A percentile compares a stretch with the other conserved stretches of the same genome.
Evolutionary conservation across 2,329 filamentous ascomycete genomes (phyloP).

Genomic region (Colletotrichum musae): DNA sequence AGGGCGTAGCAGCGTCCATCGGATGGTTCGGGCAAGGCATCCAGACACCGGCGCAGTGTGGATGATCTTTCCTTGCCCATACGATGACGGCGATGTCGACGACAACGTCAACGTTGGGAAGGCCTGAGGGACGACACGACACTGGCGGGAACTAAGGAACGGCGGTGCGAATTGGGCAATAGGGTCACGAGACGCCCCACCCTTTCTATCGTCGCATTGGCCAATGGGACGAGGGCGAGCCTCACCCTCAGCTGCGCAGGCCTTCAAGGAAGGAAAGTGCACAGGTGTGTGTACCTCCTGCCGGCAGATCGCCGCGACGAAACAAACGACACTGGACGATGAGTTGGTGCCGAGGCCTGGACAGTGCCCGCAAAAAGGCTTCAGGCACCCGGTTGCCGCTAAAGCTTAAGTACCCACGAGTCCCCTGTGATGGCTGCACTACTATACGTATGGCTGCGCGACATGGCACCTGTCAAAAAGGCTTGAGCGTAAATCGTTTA

Average conservation of each 20-base stretch:
- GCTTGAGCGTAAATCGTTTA: slow-evolving; percentile 4
- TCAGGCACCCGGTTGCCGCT: slow-evolving; percentile 17
- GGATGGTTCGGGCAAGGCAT: not conserved
- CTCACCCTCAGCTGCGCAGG: slow-evolving; percentile 1
- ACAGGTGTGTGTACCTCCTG: not conserved
- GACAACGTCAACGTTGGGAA: not conserved
- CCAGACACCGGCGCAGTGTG: too few relatives aligned
- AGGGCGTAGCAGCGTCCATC: slow-evolving; percentile 35
- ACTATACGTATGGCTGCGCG: not conserved
- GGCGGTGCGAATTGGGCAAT: not conserved
- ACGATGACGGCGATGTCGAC: too few relatives aligned
- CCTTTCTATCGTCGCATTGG: slow-evolving; percentile 1
- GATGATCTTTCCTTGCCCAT: too few relatives aligned
- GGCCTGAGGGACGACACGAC: not conserved
- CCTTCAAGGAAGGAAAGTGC: too few relatives aligned
- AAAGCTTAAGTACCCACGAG: slow-evolving; percentile 8
- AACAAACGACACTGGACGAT: slow-evolving; percentile 16
- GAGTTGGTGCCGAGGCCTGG: not conserved
- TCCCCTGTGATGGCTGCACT: not conserved
- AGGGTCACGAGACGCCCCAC: not conserved
- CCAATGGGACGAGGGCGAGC: slow-evolving; percentile 5
- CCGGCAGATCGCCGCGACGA: slow-evolving; percentile 17
- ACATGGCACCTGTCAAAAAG: slow-evolving; percentile 23
- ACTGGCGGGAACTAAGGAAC: not conserved
- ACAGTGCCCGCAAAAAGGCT: slow-evolving; percentile 5